These are phyloP conservation scores for Vicia sativa DNA, from an alignment of 306 rosid species.

Conservation along the genomic window DNA sequence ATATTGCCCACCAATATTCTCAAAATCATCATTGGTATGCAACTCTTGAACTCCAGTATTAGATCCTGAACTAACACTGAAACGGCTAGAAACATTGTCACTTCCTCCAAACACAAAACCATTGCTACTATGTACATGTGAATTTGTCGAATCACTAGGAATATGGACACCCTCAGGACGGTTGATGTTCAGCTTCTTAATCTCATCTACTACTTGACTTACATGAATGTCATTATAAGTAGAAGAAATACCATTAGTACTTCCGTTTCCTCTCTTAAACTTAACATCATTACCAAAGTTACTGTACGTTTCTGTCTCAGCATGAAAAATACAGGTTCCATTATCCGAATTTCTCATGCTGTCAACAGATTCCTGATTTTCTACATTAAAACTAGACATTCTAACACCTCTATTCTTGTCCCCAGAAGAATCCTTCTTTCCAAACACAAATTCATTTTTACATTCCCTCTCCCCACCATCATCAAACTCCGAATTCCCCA, in stretches of 20 bases:
- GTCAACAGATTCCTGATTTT: slow-evolving; percentile 41
- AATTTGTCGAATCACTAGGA: slow-evolving; percentile 31
- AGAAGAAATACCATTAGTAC: slow-evolving; percentile 32
- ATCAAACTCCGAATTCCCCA: slow-evolving; percentile 26
- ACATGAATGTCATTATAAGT: slow-evolving; percentile 34
- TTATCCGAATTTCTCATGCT: slow-evolving; percentile 29
- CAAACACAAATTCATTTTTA: slow-evolving; percentile 32
- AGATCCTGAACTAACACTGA: slow-evolving; percentile 38
- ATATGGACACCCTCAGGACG: slow-evolving; percentile 42
- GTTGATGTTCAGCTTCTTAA: slow-evolving; percentile 62
- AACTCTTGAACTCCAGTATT: slow-evolving; percentile 37
- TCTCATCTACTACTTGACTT: slow-evolving; percentile 58
- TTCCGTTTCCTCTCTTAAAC: slow-evolving; percentile 30
- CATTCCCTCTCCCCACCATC: slow-evolving; percentile 32
- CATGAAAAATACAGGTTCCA: slow-evolving; percentile 37
- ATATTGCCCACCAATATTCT: slow-evolving; percentile 38
- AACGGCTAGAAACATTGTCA: slow-evolving; percentile 38
- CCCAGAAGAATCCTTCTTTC: slow-evolving; percentile 42
- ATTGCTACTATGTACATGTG: slow-evolving; percentile 34
- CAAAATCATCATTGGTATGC: slow-evolving; percentile 34
- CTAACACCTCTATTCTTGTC: slow-evolving; percentile 5
- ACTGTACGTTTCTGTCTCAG: slow-evolving; percentile 25
- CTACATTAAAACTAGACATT: slow-evolving; percentile 32
- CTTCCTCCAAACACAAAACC: slow-evolving; percentile 44
- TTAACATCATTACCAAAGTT: slow-evolving; percentile 32